Base-by-base conservation (phyloP, 2,329 filamentous ascomycete species). In the Bipolaris zeicola region DNA sequence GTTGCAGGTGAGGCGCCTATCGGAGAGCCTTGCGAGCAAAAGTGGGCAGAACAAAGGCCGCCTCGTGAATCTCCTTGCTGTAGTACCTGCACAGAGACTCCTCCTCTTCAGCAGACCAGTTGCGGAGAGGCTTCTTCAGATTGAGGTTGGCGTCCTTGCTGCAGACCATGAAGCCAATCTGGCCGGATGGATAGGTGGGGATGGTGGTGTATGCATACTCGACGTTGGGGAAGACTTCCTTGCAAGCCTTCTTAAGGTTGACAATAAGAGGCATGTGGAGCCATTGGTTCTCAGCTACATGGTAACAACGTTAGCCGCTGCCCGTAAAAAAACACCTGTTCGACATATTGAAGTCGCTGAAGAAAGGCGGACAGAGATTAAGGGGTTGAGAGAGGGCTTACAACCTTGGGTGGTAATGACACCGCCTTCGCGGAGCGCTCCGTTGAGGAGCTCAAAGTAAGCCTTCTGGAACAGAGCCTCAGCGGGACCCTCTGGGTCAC, bases 371-470 rank as follows among this genome's bases (percentile, higher is more conserved):
- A 58, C 47, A 28, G 52, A 45, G 58, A 66, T 57, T 62, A 36
- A 36, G 65, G 64, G 67, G 55, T 56, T 69, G 79, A 78, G 79
- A 80, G 85, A 85, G 88, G 89, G 87, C 92, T 86, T 92, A 96
- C 92, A 96, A 99, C 95, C 95, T 97, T 99, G 95, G 77, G 95
- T 99, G 81, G 92, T 94, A 82, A 99, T 98, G 76, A 99, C 92
- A 83, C 95, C 95, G 81, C 93, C 94, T 74, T 96, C 92, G 68
- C 91, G 88, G 71, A 98, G 88, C 71, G 95, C 95, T 74, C 89
- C 90, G 78, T 89, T 85, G 62, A 99, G 86, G 68, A 99, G 88
- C 85, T 97, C 85, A 80, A 98, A 99, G 87, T 99, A 99, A 61
- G 92, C 89, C 85, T 97, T 97, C 86, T 98, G 87, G 89, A 99